Base-by-base conservation (phyloP, 176 grass and related monocot species). In the Musa troglodytarum region DNA sequence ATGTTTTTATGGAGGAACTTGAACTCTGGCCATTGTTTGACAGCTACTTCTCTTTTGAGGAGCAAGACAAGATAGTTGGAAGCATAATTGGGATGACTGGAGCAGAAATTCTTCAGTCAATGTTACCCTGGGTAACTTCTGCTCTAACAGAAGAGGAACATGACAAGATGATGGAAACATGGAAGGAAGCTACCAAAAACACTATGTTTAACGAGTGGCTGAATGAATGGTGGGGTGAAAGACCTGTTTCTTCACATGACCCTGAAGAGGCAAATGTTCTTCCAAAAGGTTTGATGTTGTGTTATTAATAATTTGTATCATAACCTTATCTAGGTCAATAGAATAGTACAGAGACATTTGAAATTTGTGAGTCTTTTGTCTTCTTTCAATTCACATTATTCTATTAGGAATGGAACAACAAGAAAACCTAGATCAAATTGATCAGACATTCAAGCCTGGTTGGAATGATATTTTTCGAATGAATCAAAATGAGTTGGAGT, bases 201-300 rank as follows among this genome's bases (percentile, higher is more conserved):
- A 96, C 92, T 14, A 96, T 96, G 92, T 96, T 96, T 68, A 80
- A 89, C 81, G 92, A 91, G 74, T 96, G 92, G 92, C 72, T 96
- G 75, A 84, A 85, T 65, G 87, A 88, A 84, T 96, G 92, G 92
- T 88, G 88, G 92, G 84, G 83, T 17, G 74, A 63, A 57, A 76
- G 77, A 65, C 70, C 76, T 67, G 69, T 65, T 63, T 85, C 75
- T 63, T 63, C 81, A 76, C 73, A 85, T 82, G 82, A 82, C 78
- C 75, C 80, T 75, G 71, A 75, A 22, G 68, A 75, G 1, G 24
- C 22, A 57, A 53, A 65, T 13, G 57, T 66, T 75, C 63, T 51
- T 78, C 66, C 63, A 34, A 80, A 87, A 87, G 89, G 89, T 87
- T 43, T 43, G 17, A 51, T 73, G 71, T 22, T 26, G 49, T 52